phyloP scores from a whole-genome alignment of 2,329 filamentous ascomycete genomes.

The Pestalotiopsis sp. region DNA sequence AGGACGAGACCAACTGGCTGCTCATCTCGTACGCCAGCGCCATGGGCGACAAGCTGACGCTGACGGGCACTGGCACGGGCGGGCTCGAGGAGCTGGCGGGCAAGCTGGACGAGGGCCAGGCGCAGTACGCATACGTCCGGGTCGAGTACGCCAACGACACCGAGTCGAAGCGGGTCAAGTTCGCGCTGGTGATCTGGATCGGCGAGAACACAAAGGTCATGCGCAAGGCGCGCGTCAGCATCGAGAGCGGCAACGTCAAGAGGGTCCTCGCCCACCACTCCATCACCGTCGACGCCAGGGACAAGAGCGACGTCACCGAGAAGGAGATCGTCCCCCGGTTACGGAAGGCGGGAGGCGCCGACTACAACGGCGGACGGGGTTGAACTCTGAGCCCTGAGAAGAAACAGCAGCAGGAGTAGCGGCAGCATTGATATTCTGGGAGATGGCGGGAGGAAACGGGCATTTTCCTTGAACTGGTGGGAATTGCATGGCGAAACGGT shows the following conservation, averaged over 20 bases:
- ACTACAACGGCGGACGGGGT: slow-evolving; percentile 69
- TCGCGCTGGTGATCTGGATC: slow-evolving; percentile 70
- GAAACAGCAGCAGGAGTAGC: no score
- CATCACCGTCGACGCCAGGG: slow-evolving; percentile 64
- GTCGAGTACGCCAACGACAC: slow-evolving; percentile 73
- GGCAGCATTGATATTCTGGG: not conserved
- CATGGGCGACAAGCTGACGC: slow-evolving; percentile 57
- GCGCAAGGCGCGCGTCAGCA: slow-evolving; percentile 69
- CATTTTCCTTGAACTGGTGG: not conserved
- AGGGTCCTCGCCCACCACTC: slow-evolving; percentile 65
- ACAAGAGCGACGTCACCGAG: slow-evolving; percentile 63
- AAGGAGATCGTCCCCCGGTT: slow-evolving; percentile 62
- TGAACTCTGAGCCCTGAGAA: slow-evolving; percentile 26
- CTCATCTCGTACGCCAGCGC: slow-evolving; percentile 63
- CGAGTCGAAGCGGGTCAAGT: slow-evolving; percentile 70
- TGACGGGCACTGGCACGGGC: slow-evolving; percentile 61
- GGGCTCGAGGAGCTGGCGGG: slow-evolving; percentile 61
- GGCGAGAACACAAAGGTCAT: slow-evolving; percentile 67
- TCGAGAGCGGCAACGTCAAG: slow-evolving; percentile 69
- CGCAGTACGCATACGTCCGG: slow-evolving; percentile 68
- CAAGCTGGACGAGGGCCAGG: slow-evolving; percentile 59
- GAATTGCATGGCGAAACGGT: not conserved
- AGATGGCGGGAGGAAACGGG: not conserved
- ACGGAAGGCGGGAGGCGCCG: slow-evolving; percentile 69
- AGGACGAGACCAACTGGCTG: slow-evolving; percentile 67